Evolutionary conservation across 108 stramenopile species (phyloP).

Genomic region (Stephanodiscus minutulus): DNA sequence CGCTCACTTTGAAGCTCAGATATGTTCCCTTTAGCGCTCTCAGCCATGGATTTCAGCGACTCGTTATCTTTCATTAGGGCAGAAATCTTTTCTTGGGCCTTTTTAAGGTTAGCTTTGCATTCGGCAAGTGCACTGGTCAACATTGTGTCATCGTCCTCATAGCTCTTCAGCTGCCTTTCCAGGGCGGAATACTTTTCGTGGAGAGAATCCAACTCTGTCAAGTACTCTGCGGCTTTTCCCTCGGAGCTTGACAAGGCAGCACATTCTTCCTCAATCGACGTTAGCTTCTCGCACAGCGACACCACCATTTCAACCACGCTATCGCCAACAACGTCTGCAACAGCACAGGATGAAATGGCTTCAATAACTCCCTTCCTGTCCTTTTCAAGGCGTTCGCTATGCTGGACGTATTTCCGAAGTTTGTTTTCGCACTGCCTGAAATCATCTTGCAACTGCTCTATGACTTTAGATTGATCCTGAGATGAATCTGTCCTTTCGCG

Average conservation of each 20-base stretch:
- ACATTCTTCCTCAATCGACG: conserved; percentile 68
- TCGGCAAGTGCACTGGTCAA: conserved; percentile 40
- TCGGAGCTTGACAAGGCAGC: conserved; percentile 52
- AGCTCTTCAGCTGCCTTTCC: conserved; percentile 32
- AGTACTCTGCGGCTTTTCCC: conserved; percentile 39
- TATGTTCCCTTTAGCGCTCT: conserved; percentile 32
- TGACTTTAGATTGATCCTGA: conserved; percentile 36
- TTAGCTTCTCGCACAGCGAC: conserved; percentile 64
- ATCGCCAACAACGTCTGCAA: conserved; percentile 54
- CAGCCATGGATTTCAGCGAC: conserved; percentile 31
- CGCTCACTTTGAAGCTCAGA: conserved; percentile 52
- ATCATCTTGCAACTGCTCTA: conserved; percentile 59
- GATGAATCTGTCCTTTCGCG: conserved; percentile 27
- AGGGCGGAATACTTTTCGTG: conserved; percentile 47
- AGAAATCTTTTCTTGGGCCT: conserved; percentile 50
- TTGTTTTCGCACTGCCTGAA: conserved; percentile 79
- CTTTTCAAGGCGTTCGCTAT: conserved; percentile 73
- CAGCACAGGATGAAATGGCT: conserved; percentile 42
- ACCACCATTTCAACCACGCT: conserved; percentile 63
- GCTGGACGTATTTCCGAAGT: conserved; percentile 76
- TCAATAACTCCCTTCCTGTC: conserved; percentile 69
- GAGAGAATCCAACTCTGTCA: conserved; percentile 52
- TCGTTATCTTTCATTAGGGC: conserved; percentile 41
- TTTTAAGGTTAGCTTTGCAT: conserved; percentile 44
- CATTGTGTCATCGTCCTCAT: conserved; percentile 37